Evolutionary conservation across 331 rosid species (phyloP).

Genomic region (Erythrophleum ivorense): DNA sequence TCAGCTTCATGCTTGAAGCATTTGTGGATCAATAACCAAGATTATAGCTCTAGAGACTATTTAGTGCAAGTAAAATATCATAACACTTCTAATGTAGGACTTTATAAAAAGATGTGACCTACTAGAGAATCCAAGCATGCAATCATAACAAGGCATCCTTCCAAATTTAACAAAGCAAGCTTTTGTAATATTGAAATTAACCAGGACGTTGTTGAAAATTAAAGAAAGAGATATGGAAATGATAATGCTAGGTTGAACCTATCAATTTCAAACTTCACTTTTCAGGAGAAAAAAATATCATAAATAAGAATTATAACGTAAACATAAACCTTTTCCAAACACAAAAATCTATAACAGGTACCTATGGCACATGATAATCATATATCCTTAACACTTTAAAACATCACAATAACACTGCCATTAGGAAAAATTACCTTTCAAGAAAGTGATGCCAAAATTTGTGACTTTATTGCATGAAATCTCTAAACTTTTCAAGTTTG

Average conservation of each 20-base stretch:
- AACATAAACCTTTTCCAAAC: constrained; percentile 9
- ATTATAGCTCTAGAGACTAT: background rate
- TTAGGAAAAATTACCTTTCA: constrained; percentile 61
- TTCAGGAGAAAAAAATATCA: constrained; percentile 28
- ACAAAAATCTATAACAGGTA: constrained; percentile 1
- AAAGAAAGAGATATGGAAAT: constrained; percentile 7
- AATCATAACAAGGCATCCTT: constrained; percentile 91
- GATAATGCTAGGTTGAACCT: constrained; percentile 25
- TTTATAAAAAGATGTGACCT: constrained; percentile 59
- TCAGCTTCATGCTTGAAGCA: constrained; percentile 8
- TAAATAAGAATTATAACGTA: constrained; percentile 7
- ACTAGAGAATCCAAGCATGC: constrained; percentile 87
- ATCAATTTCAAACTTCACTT: constrained; percentile 25
- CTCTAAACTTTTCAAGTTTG: constrained; percentile 73
- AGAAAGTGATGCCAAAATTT: constrained; percentile 72
- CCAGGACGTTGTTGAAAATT: constrained; percentile 28
- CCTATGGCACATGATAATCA: constrained; percentile 19
- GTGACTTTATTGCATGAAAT: constrained; percentile 87
- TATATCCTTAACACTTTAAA: constrained; percentile 21
- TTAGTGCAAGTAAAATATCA: background rate
- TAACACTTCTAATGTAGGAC: background rate
- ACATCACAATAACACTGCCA: constrained; percentile 2
- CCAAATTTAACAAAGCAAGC: constrained; percentile 81
- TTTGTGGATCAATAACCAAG: background rate
- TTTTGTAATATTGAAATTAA: constrained; percentile 72